phyloP scores from a whole-genome alignment of 148 eudicot species.

The Spergularia marina region DNA sequence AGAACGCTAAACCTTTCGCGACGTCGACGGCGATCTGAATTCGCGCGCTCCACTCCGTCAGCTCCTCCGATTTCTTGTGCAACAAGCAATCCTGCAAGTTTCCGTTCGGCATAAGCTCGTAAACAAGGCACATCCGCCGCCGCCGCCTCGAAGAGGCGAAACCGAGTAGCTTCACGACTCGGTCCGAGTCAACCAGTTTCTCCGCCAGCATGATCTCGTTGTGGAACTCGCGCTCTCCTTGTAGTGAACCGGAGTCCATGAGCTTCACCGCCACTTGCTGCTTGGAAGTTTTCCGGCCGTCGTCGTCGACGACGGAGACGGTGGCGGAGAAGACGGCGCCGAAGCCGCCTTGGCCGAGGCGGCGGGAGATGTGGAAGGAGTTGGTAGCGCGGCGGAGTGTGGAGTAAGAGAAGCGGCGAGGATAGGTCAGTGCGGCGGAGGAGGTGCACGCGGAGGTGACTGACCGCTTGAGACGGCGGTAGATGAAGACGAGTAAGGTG shows the following conservation, averaged over 20 bases:
- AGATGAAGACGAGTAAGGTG: constrained; percentile 46
- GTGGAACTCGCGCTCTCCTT: constrained; percentile 93
- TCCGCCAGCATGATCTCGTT: constrained; percentile 70
- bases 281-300: background rate
- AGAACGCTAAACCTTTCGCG: constrained; percentile 62
- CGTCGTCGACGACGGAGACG: constrained; percentile 13
- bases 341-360: constrained; percentile 82
- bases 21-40: constrained; percentile 52
- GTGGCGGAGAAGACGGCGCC: constrained; percentile 71
- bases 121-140: constrained; percentile 71
- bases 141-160: constrained; percentile 61
- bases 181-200: constrained; percentile 43
- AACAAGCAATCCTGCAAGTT: constrained; percentile 87
- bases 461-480: constrained; percentile 43
- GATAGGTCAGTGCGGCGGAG: constrained; percentile 35
- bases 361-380: constrained; percentile 50
- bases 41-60: constrained; percentile 56
- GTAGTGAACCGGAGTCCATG: constrained; percentile 74
- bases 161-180: constrained; percentile 55
- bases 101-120: constrained; percentile 79
- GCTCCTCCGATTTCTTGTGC: constrained; percentile 45
- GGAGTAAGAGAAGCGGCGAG: constrained; percentile 59
- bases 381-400: constrained; percentile 62
- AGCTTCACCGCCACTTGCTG: constrained; percentile 65
- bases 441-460: constrained; percentile 21